Base-by-base conservation (phyloP, 495 filamentous ascomycete species). In the Daldinia childiae region DNA sequence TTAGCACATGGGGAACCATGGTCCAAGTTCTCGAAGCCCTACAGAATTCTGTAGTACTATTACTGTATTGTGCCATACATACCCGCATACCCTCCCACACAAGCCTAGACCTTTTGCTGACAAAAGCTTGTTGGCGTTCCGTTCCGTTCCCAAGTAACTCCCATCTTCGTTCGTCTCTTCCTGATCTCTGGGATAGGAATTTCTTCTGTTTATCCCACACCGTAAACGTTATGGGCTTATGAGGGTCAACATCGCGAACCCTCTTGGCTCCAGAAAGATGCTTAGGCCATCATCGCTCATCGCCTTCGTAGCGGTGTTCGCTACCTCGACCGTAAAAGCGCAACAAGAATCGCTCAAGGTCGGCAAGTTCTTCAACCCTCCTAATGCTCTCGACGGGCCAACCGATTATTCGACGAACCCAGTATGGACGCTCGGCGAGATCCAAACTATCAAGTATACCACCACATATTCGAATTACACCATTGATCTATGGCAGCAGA, bases 401-500 rank as follows among this genome's bases (percentile, higher is more conserved):
- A 34, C 27, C 17, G 62, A 69, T 27, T 69, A 55, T 36, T 64
- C 74, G 29, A 56, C 17, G 14, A 72, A 76, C 39, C 56, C 50
- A 12, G 59, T 72, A 15, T 72, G 69, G 57, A 27, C 3, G 3
- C 21, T 77, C 12, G 74, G 74, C 14, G 51, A 62, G 17, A 55
- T 36, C 1, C 58, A 72, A 59, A 63, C 59, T 5, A 69, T 76
- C 17, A 65, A 70, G 38, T 76, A 61, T 41, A 72, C 68, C 14
- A 76, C 74, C 6, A 45, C n/a, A 9, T 72, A 72, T 38, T 21
- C 59, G 1, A 65, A 65, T 32, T 76, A 75, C 54, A 61, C 29
- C 15, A 75, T 77, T 54, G 54, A 51, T 36, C 14, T 77, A 12
- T 74, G 72, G 68, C 74, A 76, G 26, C 54, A 75, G 51, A 62